These are phyloP conservation scores for Pseudogymnoascus sp. DNA, from an alignment of 2,329 filamentous ascomycete genomes.

Conservation along the genomic window DNA sequence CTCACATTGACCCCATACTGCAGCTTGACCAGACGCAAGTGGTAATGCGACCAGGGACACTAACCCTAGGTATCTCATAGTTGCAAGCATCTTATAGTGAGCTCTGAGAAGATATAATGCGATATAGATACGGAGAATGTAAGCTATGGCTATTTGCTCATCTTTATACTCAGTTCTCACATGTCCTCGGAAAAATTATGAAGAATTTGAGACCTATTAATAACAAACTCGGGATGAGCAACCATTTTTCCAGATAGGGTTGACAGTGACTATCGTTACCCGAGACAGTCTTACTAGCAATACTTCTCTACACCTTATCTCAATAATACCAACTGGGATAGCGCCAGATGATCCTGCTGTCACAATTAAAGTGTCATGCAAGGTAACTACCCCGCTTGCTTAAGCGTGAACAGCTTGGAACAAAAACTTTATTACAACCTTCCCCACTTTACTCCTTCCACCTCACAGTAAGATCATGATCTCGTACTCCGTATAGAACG, in stretches of 20 bases:
- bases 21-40: background rate
- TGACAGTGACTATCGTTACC: background rate
- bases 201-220: background rate
- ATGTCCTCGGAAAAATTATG: background rate
- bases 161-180: background rate
- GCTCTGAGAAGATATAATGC: background rate
- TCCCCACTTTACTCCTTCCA: too few species aligned
- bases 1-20: constrained; percentile 10
- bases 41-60: background rate
- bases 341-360: background rate
- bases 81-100: background rate
- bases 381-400: background rate
- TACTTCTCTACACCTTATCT: background rate
- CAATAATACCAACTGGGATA: background rate
- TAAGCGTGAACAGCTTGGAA: too few species aligned
- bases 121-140: background rate
- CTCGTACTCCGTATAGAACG: too few species aligned
- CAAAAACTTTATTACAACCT: too few species aligned
- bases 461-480: too few species aligned
- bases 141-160: background rate
- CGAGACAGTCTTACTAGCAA: background rate
- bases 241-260: background rate
- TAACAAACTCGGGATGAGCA: background rate
- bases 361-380: background rate
- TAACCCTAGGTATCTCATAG: background rate